These are phyloP conservation scores for Taiozyma sp. DNA, from an alignment of 1,139 yeast species.

Conservation along the genomic window DNA sequence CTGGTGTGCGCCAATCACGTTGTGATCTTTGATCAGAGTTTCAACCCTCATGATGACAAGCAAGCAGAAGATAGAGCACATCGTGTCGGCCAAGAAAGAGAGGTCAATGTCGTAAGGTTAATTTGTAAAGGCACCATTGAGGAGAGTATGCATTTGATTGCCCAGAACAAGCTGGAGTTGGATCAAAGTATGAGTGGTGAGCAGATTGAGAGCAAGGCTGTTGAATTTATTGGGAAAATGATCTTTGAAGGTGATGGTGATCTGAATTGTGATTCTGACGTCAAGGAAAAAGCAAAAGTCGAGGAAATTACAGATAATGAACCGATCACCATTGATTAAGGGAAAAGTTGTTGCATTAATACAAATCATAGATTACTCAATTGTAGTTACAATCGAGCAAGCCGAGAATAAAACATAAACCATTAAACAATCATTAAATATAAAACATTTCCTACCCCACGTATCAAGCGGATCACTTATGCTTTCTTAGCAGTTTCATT, in stretches of 20 bases:
- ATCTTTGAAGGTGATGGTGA: conserved; percentile 12
- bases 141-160: conserved; percentile 81
- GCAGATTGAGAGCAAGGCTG: conserved; percentile 22
- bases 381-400: background rate
- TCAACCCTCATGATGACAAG: conserved; percentile 96
- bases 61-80: conserved; percentile 99
- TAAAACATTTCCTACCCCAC: background rate
- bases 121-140: conserved; percentile 78
- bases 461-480: background rate
- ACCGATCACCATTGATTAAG: background rate
- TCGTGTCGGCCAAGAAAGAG: conserved; percentile 92
- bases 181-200: conserved; percentile 40
- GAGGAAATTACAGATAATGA: conserved; percentile 1
- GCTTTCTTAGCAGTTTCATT: background rate
- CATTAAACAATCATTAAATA: background rate
- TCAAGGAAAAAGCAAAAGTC: conserved; percentile 4
- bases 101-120: conserved; percentile 76
- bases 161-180: conserved; percentile 84
- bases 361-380: background rate
- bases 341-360: background rate
- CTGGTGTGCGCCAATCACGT: conserved; percentile 94
- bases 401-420: background rate
- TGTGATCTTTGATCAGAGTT: conserved; percentile 86
- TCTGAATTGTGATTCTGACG: conserved; percentile 1
- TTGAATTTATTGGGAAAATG: conserved; percentile 19